Percentiles rank a stretch among this genome's conserved stretches.
Evolutionary conservation across 768 basidiomycete species (phyloP).

Genomic region (Amylocystis lapponica): DNA sequence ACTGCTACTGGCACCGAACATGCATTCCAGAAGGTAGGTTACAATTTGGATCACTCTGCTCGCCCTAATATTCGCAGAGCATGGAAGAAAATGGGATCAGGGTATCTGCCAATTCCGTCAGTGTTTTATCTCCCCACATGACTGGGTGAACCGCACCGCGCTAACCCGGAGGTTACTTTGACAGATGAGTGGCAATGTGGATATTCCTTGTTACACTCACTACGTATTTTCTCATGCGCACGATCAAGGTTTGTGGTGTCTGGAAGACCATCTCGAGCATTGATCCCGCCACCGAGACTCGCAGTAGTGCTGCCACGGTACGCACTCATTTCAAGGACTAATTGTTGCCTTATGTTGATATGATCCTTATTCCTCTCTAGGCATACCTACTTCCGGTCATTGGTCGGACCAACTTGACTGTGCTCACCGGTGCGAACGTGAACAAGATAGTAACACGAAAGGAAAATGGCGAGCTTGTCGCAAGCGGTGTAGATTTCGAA

Average conservation of each 20-base stretch:
- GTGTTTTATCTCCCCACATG: no score
- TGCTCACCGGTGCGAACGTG: constrained; percentile 22
- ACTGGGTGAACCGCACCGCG: no score
- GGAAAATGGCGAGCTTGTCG: constrained; percentile 9
- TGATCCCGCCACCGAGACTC: constrained; percentile 15
- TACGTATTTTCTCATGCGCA: no score
- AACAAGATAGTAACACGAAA: constrained; percentile 7
- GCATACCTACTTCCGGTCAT: constrained; percentile 15
- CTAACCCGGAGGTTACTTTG: neutral
- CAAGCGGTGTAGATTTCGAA: constrained; percentile 33
- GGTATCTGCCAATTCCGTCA: no score
- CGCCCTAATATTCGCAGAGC: neutral
- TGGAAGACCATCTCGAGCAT: constrained; percentile 9
- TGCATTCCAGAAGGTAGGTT: constrained; percentile 11
- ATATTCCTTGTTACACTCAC: neutral
- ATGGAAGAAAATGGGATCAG: no score
- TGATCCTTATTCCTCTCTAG: no score
- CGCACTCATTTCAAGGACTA: no score
- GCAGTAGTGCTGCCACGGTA: constrained; percentile 21
- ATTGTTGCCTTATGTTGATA: no score
- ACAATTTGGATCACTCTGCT: no score
- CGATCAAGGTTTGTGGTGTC: no score
- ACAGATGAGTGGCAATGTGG: constrained; percentile 4
- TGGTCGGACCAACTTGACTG: constrained; percentile 23
- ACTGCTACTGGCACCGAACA: constrained; percentile 5